Base-by-base conservation (phyloP, 257 asterid species). In the Vinca minor region DNA sequence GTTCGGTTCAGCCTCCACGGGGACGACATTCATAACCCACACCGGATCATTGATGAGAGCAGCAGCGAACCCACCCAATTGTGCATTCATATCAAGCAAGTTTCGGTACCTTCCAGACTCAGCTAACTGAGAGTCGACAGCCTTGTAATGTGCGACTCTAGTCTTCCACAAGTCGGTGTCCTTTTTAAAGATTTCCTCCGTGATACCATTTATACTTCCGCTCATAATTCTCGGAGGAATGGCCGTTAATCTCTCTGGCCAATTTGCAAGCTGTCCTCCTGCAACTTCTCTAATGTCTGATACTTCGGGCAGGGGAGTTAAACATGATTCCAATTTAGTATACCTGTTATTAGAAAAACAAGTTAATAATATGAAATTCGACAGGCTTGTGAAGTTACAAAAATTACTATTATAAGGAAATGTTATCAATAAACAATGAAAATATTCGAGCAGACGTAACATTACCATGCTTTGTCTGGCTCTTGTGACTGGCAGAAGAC, bases 21-120 rank as follows among this genome's bases (percentile, higher is more conserved):
- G 97, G 67, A 83, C 87, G 13, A 74, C 79, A 28, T 92, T 92
- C 91, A 92, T 84, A 29, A 89, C 96, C 97, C 98, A 92, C 1
- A 83, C 78, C 6, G 98, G 97, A 71, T 92, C 88, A 25, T 77
- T 79, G 44, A 80, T 74, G 0, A 92, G 84, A 0, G 97, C 95
- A 35, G 98, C 98, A 13, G 98, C 89, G 39, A 92, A 92, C 32
- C 98, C 98, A 63, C 97, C 98, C 72, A 89, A 71, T 41, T 74
- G 67, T 3, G 97, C 91, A 50, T 92, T 92, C 98, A 87, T 87
- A 54, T 92, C 98, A 20, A 92, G 89, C 84, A 92, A 54, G 82
- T 92, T 92, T 2, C 98, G 70, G 48, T 85, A 92, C 77, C 94
- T 78, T 32, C 97, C 97, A 7, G 55, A 72, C 57, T 88, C 96